phyloP scores from a whole-genome alignment of 1,139 yeast species.

The Torulaspora globosa region DNA sequence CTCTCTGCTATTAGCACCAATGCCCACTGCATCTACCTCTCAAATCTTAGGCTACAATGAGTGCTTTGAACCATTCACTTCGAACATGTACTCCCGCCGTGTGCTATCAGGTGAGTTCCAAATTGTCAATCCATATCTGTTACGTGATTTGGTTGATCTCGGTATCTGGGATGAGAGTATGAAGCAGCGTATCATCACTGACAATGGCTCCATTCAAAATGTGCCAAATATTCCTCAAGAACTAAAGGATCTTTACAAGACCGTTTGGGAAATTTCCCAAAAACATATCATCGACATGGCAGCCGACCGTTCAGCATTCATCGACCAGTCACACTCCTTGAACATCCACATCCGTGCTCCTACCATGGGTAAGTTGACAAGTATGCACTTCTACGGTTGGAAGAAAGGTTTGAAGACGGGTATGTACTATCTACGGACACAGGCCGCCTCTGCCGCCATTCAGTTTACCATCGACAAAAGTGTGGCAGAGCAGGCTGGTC shows the following conservation, averaged over 20 bases:
- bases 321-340: slow-evolving; percentile 92
- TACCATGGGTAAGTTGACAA: slow-evolving; percentile 89
- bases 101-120: slow-evolving; percentile 88
- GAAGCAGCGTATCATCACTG: slow-evolving; percentile 74
- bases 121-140: slow-evolving; percentile 76
- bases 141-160: slow-evolving; percentile 75
- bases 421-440: slow-evolving; percentile 93
- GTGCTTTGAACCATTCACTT: slow-evolving; percentile 88
- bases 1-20: slow-evolving; percentile 82
- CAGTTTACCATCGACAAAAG: slow-evolving; percentile 80
- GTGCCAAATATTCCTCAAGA: slow-evolving; percentile 74
- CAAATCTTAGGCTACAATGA: slow-evolving; percentile 86
- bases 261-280: slow-evolving; percentile 97
- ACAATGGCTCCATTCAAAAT: slow-evolving; percentile 82
- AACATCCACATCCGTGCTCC: slow-evolving; percentile 83
- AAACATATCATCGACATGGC: slow-evolving; percentile 88
- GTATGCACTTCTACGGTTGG: slow-evolving; percentile 98
- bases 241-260: slow-evolving; percentile 74
- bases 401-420: slow-evolving; percentile 95
- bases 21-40: slow-evolving; percentile 95
- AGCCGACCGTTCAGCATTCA: slow-evolving; percentile 87
- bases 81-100: slow-evolving; percentile 81
- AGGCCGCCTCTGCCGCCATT: slow-evolving; percentile 91
- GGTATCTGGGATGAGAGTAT: slow-evolving; percentile 78
- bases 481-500: slow-evolving; percentile 50